Percentiles rank a stretch among this genome's conserved stretches.
Evolutionary conservation across 352 stramenopile species (phyloP).

Genomic region (Thalassiosira oceanica): DNA sequence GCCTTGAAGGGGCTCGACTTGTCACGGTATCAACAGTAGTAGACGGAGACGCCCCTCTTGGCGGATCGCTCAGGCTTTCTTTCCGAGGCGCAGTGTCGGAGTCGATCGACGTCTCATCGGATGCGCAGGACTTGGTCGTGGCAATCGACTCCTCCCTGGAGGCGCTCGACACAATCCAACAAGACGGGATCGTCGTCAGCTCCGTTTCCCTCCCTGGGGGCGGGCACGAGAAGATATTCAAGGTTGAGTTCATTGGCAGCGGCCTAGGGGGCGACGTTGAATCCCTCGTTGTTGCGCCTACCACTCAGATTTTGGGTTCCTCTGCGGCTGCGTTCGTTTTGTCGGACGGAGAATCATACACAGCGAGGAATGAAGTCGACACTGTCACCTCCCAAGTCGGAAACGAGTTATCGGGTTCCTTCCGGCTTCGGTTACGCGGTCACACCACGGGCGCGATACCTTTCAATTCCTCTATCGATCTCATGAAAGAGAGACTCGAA

Average conservation of each 20-base stretch:
- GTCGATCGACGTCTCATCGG: constrained; percentile 74
- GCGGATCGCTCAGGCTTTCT: constrained; percentile 87
- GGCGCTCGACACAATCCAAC: constrained; percentile 83
- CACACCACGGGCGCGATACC: constrained; percentile 87
- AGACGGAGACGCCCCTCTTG: constrained; percentile 87
- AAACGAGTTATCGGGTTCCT: constrained; percentile 87
- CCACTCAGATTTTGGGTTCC: constrained; percentile 80
- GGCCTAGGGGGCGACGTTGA: constrained; percentile 88
- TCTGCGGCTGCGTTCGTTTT: constrained; percentile 87
- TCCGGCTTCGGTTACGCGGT: constrained; percentile 86
- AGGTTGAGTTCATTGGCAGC: constrained; percentile 85
- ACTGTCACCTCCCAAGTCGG: constrained; percentile 83
- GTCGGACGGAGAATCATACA: constrained; percentile 83
- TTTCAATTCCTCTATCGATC: constrained; percentile 86
- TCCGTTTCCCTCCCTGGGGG: constrained; percentile 63
- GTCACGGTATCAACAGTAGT: constrained; percentile 84
- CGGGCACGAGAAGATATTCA: constrained; percentile 82
- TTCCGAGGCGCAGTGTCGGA: constrained; percentile 86
- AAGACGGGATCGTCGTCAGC: constrained; percentile 81
- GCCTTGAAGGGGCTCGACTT: constrained; percentile 87
- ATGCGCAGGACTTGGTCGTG: constrained; percentile 70
- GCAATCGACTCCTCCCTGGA: constrained; percentile 83
- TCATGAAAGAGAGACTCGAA: constrained; percentile 89
- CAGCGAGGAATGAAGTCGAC: constrained; percentile 86
- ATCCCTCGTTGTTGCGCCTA: constrained; percentile 80